phyloP scores from a whole-genome alignment of 192 early-diverging fungal species.

The Entrophospora sp. region DNA sequence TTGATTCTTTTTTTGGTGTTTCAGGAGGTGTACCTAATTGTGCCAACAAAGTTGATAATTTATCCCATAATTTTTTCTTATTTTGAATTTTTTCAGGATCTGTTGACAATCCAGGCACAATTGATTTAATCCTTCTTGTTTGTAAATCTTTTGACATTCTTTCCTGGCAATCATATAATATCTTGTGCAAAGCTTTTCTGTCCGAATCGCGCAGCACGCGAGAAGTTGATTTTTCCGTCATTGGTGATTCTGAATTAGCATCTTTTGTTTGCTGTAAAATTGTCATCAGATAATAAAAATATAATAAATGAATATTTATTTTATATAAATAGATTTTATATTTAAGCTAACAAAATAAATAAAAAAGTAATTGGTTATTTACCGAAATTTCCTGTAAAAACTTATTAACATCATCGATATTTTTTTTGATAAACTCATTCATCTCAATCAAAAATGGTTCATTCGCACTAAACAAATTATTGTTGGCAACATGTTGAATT shows the following conservation, averaged over 20 bases:
- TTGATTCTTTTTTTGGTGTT: conserved; percentile 41
- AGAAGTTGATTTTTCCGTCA: conserved; percentile 21
- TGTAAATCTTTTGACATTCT: conserved; percentile 60
- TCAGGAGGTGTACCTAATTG: conserved; percentile 84
- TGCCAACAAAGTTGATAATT: conserved; percentile 74
- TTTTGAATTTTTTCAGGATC: conserved; percentile 25
- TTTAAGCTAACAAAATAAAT: too few species aligned
- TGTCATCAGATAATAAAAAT: too few species aligned
- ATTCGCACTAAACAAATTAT: conserved; percentile 89
- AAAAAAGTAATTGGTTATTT: conserved; percentile 20
- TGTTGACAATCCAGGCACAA: not conserved
- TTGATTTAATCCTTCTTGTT: conserved; percentile 33
- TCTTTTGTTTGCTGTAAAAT: too few species aligned
- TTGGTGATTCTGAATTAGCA: too few species aligned
- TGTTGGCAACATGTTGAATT: conserved; percentile 94
- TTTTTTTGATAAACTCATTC: conserved; percentile 81
- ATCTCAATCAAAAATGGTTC: conserved; percentile 89
- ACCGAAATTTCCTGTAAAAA: conserved; percentile 77
- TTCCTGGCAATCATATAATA: conserved; percentile 60
- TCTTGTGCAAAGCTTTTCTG: conserved; percentile 44
- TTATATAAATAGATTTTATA: too few species aligned
- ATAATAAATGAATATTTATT: too few species aligned
- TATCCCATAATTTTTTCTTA: conserved; percentile 65
- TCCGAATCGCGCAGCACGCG: conserved; percentile 32
- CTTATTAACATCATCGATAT: conserved; percentile 67